Evolutionary conservation across 768 basidiomycete species (phyloP).

Genomic region (Panaeolus cyanescens): DNA sequence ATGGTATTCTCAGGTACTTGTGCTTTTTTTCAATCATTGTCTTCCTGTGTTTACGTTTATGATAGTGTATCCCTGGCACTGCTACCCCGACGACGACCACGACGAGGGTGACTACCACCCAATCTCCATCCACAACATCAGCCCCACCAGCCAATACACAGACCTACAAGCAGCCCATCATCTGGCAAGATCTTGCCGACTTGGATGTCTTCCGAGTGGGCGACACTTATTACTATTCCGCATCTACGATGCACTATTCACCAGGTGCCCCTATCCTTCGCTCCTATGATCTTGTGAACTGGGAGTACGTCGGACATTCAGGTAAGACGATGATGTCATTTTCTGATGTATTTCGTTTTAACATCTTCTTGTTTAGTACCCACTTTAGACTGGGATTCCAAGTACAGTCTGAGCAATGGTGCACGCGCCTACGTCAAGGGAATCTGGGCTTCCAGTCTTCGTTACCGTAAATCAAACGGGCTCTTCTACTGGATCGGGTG

Average conservation of each 20-base stretch:
- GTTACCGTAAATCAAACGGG: not conserved
- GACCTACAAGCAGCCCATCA: not conserved
- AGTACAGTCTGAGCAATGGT: not conserved
- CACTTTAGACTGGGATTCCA: not conserved
- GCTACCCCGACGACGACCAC: not conserved
- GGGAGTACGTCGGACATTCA: not conserved
- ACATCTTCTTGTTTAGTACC: not conserved
- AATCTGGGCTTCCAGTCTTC: not conserved
- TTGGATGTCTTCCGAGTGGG: not conserved
- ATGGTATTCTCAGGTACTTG: conserved; percentile 45
- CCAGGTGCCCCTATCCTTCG: not conserved
- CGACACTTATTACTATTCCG: not conserved
- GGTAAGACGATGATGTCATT: not conserved
- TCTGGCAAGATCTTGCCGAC: not conserved
- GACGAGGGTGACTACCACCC: not conserved
- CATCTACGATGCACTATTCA: not conserved
- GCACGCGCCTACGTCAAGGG: not conserved
- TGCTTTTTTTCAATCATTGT: not conserved
- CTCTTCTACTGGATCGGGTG: conserved; percentile 2
- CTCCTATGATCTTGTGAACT: not conserved
- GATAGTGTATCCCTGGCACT: not conserved
- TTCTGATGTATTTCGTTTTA: not conserved
- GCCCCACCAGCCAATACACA: not conserved
- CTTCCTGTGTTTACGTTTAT: not conserved
- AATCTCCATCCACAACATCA: not conserved